phyloP scores from a whole-genome alignment of 2,329 filamentous ascomycete genomes.

The Sclerotinia minor region DNA sequence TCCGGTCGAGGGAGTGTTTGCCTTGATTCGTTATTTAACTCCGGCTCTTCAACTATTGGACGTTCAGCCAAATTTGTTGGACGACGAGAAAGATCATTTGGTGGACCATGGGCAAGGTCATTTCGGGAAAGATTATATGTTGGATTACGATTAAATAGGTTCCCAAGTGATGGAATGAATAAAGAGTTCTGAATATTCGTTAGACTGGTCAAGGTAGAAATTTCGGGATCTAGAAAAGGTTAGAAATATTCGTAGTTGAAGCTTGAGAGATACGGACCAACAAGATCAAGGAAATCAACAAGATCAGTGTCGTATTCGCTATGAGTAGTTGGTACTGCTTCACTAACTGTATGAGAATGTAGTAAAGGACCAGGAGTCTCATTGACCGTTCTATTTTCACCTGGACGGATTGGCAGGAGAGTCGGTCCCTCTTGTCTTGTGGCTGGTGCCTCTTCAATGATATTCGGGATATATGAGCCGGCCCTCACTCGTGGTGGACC shows the following conservation, averaged over 20 bases:
- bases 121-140: conserved; percentile 67
- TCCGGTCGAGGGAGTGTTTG: neutral
- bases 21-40: conserved; percentile 24
- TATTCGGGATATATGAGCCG: conserved; percentile 22
- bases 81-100: conserved; percentile 24
- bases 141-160: conserved; percentile 71
- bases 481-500: conserved; percentile 17
- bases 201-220: conserved; percentile 77
- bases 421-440: conserved; percentile 7
- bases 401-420: conserved; percentile 7
- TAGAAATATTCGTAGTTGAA: conserved; percentile 17
- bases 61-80: conserved; percentile 22
- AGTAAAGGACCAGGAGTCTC: neutral
- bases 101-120: conserved; percentile 44
- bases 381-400: neutral
- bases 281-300: conserved; percentile 67
- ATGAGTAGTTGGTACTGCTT: neutral
- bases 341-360: conserved; percentile 12
- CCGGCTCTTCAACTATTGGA: conserved; percentile 23
- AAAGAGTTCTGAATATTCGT: conserved; percentile 90
- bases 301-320: conserved; percentile 59
- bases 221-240: conserved; percentile 43
- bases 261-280: conserved; percentile 50
- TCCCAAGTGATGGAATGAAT: conserved; percentile 79
- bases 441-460: conserved; percentile 20